A percentile compares a stretch with the other conserved stretches of the same genome.
phyloP scores from a whole-genome alignment of 2,329 filamentous ascomycete species.

The Madurella fahalii region DNA sequence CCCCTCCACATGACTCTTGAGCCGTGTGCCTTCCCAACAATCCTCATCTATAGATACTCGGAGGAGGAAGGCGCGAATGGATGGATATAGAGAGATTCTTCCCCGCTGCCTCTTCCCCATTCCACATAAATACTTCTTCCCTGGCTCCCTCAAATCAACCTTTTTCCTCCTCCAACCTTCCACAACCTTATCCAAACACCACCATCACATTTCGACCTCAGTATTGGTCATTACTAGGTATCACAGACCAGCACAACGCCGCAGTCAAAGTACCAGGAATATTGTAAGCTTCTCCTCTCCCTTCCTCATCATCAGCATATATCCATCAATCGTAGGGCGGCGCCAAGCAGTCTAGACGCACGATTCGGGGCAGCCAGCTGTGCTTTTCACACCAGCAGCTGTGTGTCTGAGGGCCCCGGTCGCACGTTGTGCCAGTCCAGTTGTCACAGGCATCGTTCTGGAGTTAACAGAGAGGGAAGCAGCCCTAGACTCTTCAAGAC shows the following conservation, averaged over 20 bases:
- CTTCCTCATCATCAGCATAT: background rate
- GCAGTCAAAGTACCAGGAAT: background rate
- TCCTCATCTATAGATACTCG: background rate
- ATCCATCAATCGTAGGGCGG: background rate
- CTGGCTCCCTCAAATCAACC: background rate
- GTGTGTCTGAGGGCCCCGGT: background rate
- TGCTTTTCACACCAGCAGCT: background rate
- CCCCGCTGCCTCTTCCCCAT: background rate
- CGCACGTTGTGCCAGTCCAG: background rate
- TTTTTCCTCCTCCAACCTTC: background rate
- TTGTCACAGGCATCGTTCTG: background rate
- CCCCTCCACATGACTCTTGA: background rate
- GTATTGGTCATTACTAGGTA: background rate
- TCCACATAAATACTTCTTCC: background rate
- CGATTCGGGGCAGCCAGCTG: background rate
- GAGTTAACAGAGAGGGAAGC: background rate
- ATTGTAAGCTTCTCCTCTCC: background rate
- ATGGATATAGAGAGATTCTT: background rate
- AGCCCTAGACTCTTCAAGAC: background rate
- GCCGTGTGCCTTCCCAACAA: background rate
- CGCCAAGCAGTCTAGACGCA: background rate
- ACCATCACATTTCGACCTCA: background rate
- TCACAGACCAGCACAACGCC: background rate
- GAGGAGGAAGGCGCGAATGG: background rate
- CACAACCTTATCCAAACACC: background rate